Base-by-base conservation (phyloP, 371 early-diverging fungal species). In the Apophysomyces variabilis region DNA sequence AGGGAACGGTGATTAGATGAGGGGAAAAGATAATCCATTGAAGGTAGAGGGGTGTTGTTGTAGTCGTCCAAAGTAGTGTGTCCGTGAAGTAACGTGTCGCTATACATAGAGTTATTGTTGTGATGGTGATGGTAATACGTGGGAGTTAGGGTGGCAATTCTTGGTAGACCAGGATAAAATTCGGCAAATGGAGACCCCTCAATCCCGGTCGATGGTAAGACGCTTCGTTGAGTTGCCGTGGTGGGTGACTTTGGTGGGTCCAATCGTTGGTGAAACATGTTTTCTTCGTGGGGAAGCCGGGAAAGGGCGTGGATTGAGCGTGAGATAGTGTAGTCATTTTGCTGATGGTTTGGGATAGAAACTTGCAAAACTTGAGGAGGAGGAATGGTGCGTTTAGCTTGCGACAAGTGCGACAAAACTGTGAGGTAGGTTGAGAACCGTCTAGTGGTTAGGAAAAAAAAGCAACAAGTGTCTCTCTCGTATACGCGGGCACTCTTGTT, bases 171-270 rank as follows among this genome's bases (percentile, higher is more conserved):
- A 50, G 54, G 54, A 50, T 50, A 50, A 50, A 50, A 50, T 50
- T 50, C 54, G 54, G 54, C 21, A 50, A 50, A 50, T 50, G 54
- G 54, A 50, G 54, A 50, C 54, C 54, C 54, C 21, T 50, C 54
- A 50, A 50, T 50, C 54, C 54, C 21, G 54, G 54, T n/a, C 54
- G 54, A 21, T 50, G 54, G 54, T 50, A 50, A 50, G 9, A 8
- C 21, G 7, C 54, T n/a, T 50, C 54, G 16, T 50, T 50, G 54
- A 26, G 54, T 3, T 5, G 54, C 7, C 16, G 54, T 21, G 21
- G 9, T 50, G 35, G 54, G 32, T 26, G 32, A 50, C 35, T 50
- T 50, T 9, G n/a, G 47, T 14, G 13, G 11, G 11, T 16, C 54
- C 54, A 50, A 26, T n/a, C 21, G 54, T 21, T 50, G 54, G 16